Evolutionary conservation across 2,329 filamentous ascomycete genomes (phyloP).

Genomic region (Orbilia brochopaga): DNA sequence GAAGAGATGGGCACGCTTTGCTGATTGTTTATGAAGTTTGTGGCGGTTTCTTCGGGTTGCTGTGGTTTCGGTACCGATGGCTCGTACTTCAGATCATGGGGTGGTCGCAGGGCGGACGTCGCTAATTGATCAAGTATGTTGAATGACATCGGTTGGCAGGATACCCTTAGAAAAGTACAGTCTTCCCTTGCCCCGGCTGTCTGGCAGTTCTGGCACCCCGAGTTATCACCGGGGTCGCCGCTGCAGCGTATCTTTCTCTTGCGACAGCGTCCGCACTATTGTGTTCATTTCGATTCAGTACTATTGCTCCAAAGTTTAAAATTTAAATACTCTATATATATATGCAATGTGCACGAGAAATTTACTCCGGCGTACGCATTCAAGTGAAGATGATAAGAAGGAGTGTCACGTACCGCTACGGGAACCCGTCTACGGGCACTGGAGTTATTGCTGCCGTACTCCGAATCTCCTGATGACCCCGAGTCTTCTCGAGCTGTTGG

Average conservation of each 20-base stretch:
- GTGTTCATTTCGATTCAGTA: constrained; percentile 2
- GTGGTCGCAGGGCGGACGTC: background rate
- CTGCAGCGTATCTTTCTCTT: constrained; percentile 95
- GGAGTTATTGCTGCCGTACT: background rate
- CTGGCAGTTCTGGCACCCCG: constrained; percentile 82
- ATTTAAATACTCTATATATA: too few relatives aligned
- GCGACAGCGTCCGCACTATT: constrained; percentile 83
- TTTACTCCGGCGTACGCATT: background rate
- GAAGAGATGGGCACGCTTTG: too few relatives aligned
- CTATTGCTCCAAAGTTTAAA: too few relatives aligned
- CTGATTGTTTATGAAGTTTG: too few relatives aligned
- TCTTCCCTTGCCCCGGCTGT: constrained; percentile 69
- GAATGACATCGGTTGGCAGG: constrained; percentile 34
- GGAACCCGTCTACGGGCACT: constrained; percentile 60
- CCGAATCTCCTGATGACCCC: background rate
- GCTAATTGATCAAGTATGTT: background rate
- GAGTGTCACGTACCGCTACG: constrained; percentile 64
- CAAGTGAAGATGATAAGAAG: constrained; percentile 40
- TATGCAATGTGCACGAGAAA: background rate
- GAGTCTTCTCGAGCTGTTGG: too few relatives aligned
- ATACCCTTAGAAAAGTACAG: constrained; percentile 81
- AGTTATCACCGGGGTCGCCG: constrained; percentile 77
- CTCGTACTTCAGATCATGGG: background rate
- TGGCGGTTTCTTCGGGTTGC: too few relatives aligned
- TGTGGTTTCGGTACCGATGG: background rate